Evolutionary conservation across 2,329 filamentous ascomycete species (phyloP), one percentile per base, ranked within the genome.

Genomic region (Exophiala spinifera): DNA sequence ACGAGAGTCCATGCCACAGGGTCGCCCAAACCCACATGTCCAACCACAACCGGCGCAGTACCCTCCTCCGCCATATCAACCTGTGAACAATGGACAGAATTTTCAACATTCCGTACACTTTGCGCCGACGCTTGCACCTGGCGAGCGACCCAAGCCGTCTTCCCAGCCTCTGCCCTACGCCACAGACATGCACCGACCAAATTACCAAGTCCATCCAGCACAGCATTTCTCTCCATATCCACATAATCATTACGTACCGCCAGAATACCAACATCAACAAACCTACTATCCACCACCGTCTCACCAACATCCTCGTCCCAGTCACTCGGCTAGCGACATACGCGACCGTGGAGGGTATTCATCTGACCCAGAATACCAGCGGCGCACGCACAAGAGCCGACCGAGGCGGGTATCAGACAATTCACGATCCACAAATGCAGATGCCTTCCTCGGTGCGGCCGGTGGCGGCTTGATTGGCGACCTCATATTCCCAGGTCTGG

Each of bases 381-480:
- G 55, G 37, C 49, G 57, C n/a, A 60, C 52, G 44, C 62, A 61
- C 51, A 60, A 49, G 48, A 49, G 33, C 14, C 54, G 53, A 20
- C 36, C 43, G 8, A 55, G 56, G 17, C 53, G 55, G 13, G 51
- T 53, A 11, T 58, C 54, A 14, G 54, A 61, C 14, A 58, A 49
- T 8, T 60, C 61, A n/a, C 57, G 59, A 34, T 60, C 61, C 20
- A 52, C 62, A 2, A 60, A 59, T 20, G 43, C 62, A 4, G 62
- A 65, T 33, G 61, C 50, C 2, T 56, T 65, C 20, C 17, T 65
- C 5, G 63, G 63, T n/a, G 62, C 61, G 20, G 59, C 63, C 15
- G 62, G 61, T 17, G 63, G 63, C 13, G 62, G 62, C 4, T 28
- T 65, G 10, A 54, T 65, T 13, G 63, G 63, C 20, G 63, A 65